These are phyloP conservation scores for Castanospermum australe DNA, from an alignment of 306 rosid genomes.

Conservation along the genomic window DNA sequence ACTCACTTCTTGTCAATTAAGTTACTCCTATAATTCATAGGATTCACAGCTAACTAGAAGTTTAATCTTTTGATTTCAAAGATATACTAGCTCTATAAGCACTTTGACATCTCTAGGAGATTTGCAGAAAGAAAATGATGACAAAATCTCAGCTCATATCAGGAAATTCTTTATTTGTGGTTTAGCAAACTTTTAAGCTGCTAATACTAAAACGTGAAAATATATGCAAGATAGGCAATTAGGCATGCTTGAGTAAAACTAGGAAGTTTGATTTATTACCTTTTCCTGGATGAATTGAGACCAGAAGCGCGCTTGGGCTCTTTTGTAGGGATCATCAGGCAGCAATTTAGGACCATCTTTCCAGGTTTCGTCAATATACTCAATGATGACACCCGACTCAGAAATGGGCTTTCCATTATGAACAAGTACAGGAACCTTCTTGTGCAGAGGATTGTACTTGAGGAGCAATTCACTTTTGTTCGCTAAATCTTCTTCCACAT, in stretches of 20 bases:
- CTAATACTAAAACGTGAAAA: not conserved
- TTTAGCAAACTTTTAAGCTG: not conserved
- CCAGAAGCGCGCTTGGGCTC: conserved; percentile 47
- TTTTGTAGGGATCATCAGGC: conserved; percentile 32
- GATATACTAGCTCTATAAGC: not conserved
- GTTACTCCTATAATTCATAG: not conserved
- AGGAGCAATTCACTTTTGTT: conserved; percentile 41
- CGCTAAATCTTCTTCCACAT: conserved; percentile 17
- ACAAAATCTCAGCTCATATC: not conserved
- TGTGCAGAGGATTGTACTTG: conserved; percentile 39
- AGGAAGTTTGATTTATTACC: not conserved
- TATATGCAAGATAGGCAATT: not conserved
- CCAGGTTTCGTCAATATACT: conserved; percentile 43
- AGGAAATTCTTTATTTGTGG: not conserved
- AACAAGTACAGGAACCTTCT: conserved; percentile 42
- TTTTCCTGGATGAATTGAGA: conserved; percentile 19
- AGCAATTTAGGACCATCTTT: conserved; percentile 28
- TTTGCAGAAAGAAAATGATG: not conserved
- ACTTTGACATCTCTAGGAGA: not conserved
- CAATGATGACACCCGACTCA: conserved; percentile 29
- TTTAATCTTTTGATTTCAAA: not conserved
- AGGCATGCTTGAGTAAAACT: not conserved
- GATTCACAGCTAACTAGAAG: not conserved
- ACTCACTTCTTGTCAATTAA: not conserved
- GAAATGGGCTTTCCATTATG: conserved; percentile 36